These are phyloP conservation scores for Melastoma candidum DNA, from an alignment of 441 rosid genomes.

Conservation along the genomic window DNA sequence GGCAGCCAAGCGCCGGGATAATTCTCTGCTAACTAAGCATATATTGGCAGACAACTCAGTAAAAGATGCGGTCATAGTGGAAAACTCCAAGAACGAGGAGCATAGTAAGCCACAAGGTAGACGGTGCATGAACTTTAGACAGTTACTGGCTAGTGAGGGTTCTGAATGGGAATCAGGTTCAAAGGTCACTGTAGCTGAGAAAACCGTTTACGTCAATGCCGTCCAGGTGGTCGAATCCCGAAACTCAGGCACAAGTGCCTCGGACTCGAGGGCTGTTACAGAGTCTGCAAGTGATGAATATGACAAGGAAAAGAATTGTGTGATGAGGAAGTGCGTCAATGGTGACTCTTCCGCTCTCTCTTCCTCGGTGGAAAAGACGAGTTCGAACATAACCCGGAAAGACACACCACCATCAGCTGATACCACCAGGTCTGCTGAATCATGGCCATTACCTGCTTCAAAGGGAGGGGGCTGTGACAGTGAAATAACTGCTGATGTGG, in stretches of 20 bases:
- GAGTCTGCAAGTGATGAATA: conserved; percentile 11
- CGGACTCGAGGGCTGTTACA: conserved; percentile 20
- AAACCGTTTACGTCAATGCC: conserved; percentile 71
- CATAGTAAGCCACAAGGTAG: conserved; percentile 13
- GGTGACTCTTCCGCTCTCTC: conserved; percentile 20
- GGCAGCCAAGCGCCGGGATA: too few species aligned
- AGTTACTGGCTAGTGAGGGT: conserved; percentile 43
- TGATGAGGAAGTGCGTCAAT: conserved; percentile 12
- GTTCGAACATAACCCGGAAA: conserved; percentile 11
- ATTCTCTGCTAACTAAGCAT: too few species aligned
- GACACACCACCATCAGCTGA: conserved; percentile 15
- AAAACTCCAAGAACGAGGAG: conserved; percentile 11
- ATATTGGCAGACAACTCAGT: too few species aligned
- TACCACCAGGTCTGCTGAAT: conserved; percentile 17
- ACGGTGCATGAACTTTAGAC: conserved; percentile 32
- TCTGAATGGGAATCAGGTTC: conserved; percentile 28
- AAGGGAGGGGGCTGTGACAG: background rate
- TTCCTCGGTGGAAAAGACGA: conserved; percentile 21
- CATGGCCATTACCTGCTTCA: conserved; percentile 15
- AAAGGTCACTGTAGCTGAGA: conserved; percentile 42
- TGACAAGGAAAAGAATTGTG: background rate
- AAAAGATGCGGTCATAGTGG: conserved; percentile 15
- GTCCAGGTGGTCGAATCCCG: conserved; percentile 29
- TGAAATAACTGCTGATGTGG: too few species aligned
- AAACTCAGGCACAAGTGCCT: conserved; percentile 20